Evolutionary conservation across 2,329 filamentous ascomycete species (phyloP).

Genomic region (Calonectria multiphialidica): DNA sequence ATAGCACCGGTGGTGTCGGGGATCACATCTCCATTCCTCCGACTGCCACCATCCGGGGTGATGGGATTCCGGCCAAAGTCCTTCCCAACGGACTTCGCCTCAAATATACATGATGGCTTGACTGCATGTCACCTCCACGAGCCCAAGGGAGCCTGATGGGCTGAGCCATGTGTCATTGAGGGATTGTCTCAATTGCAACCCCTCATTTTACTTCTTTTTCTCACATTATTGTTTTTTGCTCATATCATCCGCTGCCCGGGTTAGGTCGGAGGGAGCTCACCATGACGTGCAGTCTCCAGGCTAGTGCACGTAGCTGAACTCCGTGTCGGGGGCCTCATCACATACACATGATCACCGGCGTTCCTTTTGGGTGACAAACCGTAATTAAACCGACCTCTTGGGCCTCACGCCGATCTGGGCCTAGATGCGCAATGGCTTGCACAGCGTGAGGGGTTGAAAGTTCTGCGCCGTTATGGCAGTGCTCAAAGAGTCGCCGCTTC

Average conservation of each 20-base stretch:
- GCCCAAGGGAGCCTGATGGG: not conserved
- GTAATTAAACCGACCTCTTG: constrained; percentile 37
- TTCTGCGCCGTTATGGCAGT: not conserved
- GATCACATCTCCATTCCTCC: not conserved
- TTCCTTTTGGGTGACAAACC: constrained; percentile 1
- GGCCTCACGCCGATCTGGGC: constrained; percentile 34
- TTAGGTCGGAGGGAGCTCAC: constrained; percentile 4
- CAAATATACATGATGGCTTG: not conserved
- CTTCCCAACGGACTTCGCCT: not conserved
- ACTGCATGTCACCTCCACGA: not conserved
- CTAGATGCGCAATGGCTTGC: constrained; percentile 4
- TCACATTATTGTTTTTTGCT: not conserved
- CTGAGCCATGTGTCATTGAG: constrained; percentile 14
- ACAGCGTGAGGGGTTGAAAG: constrained; percentile 8
- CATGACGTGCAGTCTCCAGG: constrained; percentile 2
- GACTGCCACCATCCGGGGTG: not conserved
- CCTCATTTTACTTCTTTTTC: not conserved
- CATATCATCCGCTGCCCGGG: not conserved
- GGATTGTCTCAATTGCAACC: constrained; percentile 19
- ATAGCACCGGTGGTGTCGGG: not conserved
- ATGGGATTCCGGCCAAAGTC: not conserved
- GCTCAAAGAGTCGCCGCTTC: not conserved
- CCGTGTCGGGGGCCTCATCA: not conserved
- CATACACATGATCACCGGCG: constrained; percentile 4
- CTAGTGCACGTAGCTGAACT: not conserved